A percentile compares a stretch with the other conserved stretches of the same genome.
These are phyloP conservation scores for Atkinsonella hypoxylon DNA, from an alignment of 2,329 filamentous ascomycete species.

Conservation along the genomic window DNA sequence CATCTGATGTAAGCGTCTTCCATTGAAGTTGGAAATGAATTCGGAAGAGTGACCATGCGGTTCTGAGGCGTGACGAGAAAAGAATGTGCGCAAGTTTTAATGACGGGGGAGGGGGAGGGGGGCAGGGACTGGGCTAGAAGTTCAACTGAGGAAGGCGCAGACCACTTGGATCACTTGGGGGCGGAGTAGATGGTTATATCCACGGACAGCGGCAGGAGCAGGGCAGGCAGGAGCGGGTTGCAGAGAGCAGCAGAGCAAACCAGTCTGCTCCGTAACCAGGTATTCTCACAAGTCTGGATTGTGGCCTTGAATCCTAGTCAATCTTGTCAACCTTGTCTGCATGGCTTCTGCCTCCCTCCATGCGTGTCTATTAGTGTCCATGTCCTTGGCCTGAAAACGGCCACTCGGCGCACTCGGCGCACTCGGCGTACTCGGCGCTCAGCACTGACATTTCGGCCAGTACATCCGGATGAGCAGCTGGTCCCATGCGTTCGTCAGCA, in stretches of 20 bases:
- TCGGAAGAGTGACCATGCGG: neutral
- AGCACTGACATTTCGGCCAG: neutral
- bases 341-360: too few relatives aligned
- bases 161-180: neutral
- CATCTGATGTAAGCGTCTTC: conserved; percentile 7
- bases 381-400: neutral
- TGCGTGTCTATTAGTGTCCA: too few relatives aligned
- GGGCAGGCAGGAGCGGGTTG: too few relatives aligned
- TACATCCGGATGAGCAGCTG: neutral
- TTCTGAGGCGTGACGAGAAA: neutral
- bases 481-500: neutral
- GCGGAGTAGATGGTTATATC: conserved; percentile 1
- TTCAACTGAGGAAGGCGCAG: neutral
- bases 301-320: too few relatives aligned
- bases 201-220: neutral
- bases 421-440: too few relatives aligned
- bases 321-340: too few relatives aligned
- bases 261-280: neutral
- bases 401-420: too few relatives aligned
- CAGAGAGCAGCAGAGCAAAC: too few relatives aligned
- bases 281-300: too few relatives aligned
- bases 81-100: neutral
- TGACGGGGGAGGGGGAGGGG: too few relatives aligned
- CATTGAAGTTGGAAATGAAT: conserved; percentile 6
- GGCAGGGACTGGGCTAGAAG: neutral